These are phyloP conservation scores for Sanghuangporus sanghuang DNA, from an alignment of 1,284 basidiomycete genomes.

Conservation along the genomic window DNA sequence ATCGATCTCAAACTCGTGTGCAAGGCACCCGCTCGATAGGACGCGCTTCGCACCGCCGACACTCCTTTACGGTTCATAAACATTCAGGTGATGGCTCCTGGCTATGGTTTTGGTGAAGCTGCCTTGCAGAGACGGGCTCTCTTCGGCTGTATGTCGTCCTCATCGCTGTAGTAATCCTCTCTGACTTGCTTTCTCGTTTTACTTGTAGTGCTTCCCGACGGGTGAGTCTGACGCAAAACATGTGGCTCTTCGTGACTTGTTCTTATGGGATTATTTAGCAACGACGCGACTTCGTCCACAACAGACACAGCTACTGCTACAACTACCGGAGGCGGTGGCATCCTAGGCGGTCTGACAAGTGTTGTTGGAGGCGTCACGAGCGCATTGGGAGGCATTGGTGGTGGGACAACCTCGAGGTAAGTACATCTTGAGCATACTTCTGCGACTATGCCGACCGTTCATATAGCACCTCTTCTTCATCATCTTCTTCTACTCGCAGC, in stretches of 20 bases:
- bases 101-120: neutral
- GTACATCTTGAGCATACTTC: neutral
- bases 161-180: neutral
- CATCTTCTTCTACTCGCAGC: neutral
- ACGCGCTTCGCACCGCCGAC: neutral
- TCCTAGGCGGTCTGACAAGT: constrained; percentile 7
- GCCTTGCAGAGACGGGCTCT: constrained; percentile 13
- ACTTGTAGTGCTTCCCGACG: constrained; percentile 12
- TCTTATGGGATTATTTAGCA: neutral
- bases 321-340: constrained; percentile 3
- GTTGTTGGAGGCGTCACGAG: constrained; percentile 11
- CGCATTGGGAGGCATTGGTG: neutral
- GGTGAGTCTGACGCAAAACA: constrained; percentile 1
- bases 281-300: constrained; percentile 2
- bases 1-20: neutral
- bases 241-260: neutral
- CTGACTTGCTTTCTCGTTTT: neutral
- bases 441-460: neutral
- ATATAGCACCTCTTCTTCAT: constrained; percentile 4
- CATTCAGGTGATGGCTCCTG: neutral
- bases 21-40: neutral
- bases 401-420: constrained; percentile 4
- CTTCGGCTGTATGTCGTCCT: constrained; percentile 13
- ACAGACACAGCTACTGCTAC: neutral
- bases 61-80: neutral